Conservation (phyloP, 2,329 filamentous ascomycete species). For the Colletotrichum sp. region DNA sequence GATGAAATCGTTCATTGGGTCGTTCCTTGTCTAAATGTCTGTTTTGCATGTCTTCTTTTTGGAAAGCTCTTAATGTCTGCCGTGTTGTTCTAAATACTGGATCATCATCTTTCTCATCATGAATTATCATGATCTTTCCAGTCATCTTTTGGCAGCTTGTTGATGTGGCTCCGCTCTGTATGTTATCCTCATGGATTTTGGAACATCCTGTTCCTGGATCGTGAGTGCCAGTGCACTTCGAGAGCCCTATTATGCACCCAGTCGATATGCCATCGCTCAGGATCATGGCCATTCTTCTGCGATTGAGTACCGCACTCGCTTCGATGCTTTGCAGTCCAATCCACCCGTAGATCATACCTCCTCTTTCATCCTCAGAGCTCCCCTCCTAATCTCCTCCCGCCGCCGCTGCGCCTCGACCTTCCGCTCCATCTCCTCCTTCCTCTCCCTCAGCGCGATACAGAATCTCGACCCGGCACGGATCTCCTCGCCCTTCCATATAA, state of each 20-base stretch:
- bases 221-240: background rate
- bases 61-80: background rate
- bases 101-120: rapidly evolving
- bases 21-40: too few species aligned
- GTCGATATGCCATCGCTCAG: background rate
- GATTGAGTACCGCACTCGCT: background rate
- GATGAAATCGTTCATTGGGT: too few species aligned
- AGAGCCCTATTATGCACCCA: background rate
- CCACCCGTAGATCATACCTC: background rate
- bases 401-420: constrained; percentile 41
- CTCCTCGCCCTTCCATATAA: constrained; percentile 58
- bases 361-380: background rate
- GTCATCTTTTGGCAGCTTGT: rapidly evolving
- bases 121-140: background rate
- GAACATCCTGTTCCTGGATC: background rate
- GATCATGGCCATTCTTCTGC: background rate
- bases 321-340: background rate
- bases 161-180: background rate
- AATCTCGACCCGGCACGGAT: constrained; percentile 66
- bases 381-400: constrained; percentile 22
- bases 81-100: background rate
- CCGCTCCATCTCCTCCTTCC: constrained; percentile 51
- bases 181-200: background rate
- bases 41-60: too few species aligned
- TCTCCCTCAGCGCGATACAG: constrained; percentile 62